Evolutionary conservation across 176 grass and related monocot genomes (phyloP).

Genomic region (Thalia dealbata): DNA sequence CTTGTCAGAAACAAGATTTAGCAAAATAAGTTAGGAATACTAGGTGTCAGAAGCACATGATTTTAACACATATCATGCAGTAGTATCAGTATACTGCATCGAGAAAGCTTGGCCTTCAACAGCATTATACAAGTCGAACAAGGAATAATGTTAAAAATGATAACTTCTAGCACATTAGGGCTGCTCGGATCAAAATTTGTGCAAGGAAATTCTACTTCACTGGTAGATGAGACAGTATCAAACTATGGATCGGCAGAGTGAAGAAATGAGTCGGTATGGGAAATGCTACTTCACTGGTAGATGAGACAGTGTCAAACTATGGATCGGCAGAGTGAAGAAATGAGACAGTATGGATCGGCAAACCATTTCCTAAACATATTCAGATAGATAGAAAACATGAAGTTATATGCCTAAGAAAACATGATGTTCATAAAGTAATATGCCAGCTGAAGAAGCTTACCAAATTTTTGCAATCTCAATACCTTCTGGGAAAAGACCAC

Average conservation of each 20-base stretch:
- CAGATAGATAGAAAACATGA: not conserved
- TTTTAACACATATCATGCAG: not conserved
- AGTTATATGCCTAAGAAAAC: too few species aligned
- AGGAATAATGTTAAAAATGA: too few species aligned
- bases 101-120: not conserved
- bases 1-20: slow-evolving; percentile 26
- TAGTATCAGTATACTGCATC: not conserved
- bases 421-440: not conserved
- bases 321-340: not conserved
- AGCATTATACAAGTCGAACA: not conserved
- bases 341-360: not conserved
- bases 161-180: too few species aligned
- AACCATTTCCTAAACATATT: not conserved
- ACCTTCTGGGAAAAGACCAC: slow-evolving; percentile 98
- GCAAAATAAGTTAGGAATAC: not conserved
- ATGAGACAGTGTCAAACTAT: too few species aligned
- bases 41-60: not conserved
- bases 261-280: too few species aligned
- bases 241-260: too few species aligned
- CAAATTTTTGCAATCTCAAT: slow-evolving; percentile 97
- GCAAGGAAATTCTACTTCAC: not conserved
- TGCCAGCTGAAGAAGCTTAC: slow-evolving; percentile 28
- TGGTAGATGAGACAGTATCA: too few species aligned
- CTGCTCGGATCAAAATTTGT: not conserved
- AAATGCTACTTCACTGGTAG: too few species aligned